These are phyloP conservation scores for Paulownia fortunei DNA, from an alignment of 257 asterid species.

Conservation along the genomic window DNA sequence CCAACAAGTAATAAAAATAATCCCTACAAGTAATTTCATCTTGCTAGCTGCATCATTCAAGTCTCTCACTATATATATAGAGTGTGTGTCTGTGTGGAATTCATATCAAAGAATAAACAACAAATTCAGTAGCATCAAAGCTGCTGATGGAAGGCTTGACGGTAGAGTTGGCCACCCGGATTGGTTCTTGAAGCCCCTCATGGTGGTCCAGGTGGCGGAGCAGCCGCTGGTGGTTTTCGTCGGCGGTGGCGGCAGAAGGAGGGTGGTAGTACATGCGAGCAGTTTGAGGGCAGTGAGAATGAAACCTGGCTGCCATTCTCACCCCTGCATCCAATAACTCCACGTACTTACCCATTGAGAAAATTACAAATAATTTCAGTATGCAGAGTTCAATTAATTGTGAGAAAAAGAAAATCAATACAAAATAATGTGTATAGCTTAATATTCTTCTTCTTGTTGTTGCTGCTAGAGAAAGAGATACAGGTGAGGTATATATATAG, in stretches of 20 bases:
- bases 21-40: neutral
- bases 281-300: conserved; percentile 57
- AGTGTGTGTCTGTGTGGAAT: neutral
- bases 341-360: conserved; percentile 43
- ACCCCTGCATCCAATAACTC: conserved; percentile 49
- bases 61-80: too few relatives aligned
- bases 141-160: neutral
- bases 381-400: neutral
- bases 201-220: conserved; percentile 16
- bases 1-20: too few relatives aligned
- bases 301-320: conserved; percentile 56
- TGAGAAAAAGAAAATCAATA: neutral
- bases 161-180: conserved; percentile 8
- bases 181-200: conserved; percentile 26
- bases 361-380: neutral
- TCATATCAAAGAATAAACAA: conserved; percentile 38
- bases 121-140: conserved; percentile 29
- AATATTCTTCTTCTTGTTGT: neutral
- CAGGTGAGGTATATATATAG: neutral
- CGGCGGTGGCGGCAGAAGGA: conserved; percentile 32
- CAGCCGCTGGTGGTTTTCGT: conserved; percentile 23
- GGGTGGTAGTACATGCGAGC: conserved; percentile 56
- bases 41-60: neutral
- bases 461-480: too few relatives aligned
- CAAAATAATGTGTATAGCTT: neutral